These are phyloP conservation scores for Zymoseptoria brevis DNA, from an alignment of 2,329 filamentous ascomycete genomes.

Conservation along the genomic window DNA sequence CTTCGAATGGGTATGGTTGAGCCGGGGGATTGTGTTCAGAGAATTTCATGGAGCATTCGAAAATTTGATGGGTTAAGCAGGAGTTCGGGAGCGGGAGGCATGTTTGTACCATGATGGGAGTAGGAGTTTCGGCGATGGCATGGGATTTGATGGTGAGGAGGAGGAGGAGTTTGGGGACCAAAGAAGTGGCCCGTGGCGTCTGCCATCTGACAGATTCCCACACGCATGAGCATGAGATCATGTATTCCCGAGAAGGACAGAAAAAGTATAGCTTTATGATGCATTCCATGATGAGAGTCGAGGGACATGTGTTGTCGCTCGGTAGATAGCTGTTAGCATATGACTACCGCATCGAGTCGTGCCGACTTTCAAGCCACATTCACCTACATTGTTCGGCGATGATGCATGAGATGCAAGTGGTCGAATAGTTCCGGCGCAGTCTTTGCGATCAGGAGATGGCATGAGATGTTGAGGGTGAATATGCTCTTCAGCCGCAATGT, in stretches of 20 bases:
- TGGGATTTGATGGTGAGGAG: not conserved
- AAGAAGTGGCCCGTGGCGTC: not conserved
- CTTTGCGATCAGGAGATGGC: not conserved
- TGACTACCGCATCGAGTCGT: too few relatives aligned
- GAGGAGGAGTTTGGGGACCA: not conserved
- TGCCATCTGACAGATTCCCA: not conserved
- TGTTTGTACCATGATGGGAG: not conserved
- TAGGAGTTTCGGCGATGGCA: not conserved
- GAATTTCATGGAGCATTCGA: conserved; percentile 4
- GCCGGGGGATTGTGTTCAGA: too few relatives aligned
- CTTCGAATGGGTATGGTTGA: conserved; percentile 11
- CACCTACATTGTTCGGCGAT: too few relatives aligned
- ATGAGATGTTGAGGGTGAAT: not conserved
- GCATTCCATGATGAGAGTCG: not conserved
- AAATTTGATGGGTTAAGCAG: not conserved
- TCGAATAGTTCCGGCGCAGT: not conserved
- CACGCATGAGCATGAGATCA: not conserved
- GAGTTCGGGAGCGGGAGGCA: not conserved
- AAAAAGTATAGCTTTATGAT: not conserved
- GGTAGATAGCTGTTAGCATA: too few relatives aligned
- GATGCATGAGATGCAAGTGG: too few relatives aligned
- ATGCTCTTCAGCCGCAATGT: not conserved
- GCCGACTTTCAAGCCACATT: too few relatives aligned
- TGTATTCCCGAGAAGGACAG: not conserved
- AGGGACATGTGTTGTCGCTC: not conserved